phyloP scores from a whole-genome alignment of 305 asterid genomes.

The Rubia balearica region DNA sequence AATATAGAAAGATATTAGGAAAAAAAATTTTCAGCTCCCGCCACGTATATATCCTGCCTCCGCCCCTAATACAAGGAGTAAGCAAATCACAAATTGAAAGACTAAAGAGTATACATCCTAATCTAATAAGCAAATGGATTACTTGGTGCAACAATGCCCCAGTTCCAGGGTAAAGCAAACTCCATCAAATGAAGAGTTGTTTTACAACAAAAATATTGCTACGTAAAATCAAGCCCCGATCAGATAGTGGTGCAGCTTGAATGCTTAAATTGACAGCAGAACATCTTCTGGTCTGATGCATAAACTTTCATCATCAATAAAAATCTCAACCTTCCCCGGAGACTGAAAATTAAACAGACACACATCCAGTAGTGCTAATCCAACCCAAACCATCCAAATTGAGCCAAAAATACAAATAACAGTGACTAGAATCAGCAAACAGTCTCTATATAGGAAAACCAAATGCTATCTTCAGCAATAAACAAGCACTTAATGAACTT shows the following conservation, averaged over 20 bases:
- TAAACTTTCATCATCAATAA: neutral
- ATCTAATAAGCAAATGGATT: no score
- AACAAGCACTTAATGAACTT: neutral
- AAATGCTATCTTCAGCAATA: neutral
- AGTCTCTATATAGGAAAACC: neutral
- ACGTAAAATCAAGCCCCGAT: no score
- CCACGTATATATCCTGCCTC: no score
- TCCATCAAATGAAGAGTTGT: neutral
- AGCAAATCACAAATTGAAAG: neutral
- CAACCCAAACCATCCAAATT: neutral
- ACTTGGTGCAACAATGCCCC: no score
- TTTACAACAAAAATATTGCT: no score
- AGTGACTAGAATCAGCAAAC: neutral
- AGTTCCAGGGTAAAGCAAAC: neutral
- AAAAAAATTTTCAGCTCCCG: no score
- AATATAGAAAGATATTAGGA: no score
- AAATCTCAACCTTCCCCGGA: neutral
- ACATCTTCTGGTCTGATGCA: neutral
- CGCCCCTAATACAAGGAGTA: no score
- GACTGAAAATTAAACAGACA: neutral
- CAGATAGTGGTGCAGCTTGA: neutral
- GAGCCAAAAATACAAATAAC: neutral
- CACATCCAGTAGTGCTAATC: neutral
- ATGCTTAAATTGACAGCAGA: neutral
- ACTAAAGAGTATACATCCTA: no score